These are phyloP conservation scores for Colletotrichum gloeosporioides DNA, from an alignment of 2,329 filamentous ascomycete species.

Conservation along the genomic window DNA sequence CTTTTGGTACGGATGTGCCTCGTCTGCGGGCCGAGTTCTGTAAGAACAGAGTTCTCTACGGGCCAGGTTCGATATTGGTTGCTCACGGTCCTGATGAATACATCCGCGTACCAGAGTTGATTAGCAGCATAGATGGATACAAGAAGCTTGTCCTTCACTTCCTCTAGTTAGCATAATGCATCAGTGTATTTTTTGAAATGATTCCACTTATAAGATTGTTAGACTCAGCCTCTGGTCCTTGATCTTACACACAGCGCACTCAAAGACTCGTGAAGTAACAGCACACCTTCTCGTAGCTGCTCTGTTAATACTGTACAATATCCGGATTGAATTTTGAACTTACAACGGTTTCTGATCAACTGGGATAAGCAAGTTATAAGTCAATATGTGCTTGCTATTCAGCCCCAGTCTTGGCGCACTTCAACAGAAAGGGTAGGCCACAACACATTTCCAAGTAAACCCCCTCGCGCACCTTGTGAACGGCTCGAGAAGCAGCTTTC, in stretches of 20 bases:
- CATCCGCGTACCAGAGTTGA: conserved; percentile 37
- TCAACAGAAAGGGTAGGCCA: not conserved
- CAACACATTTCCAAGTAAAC: not conserved
- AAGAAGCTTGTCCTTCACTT: conserved; percentile 34
- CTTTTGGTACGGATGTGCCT: conserved; percentile 45
- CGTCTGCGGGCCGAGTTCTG: conserved; percentile 33
- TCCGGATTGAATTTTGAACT: not conserved
- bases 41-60: conserved; percentile 41
- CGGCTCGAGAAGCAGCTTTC: not conserved
- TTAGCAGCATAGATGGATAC: conserved; percentile 41
- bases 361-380: not conserved
- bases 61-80: conserved; percentile 41
- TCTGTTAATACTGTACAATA: not conserved
- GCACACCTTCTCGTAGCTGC: not conserved
- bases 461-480: not conserved
- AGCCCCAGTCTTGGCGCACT: not conserved
- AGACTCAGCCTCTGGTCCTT: not conserved
- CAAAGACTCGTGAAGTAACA: not conserved
- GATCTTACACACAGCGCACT: not conserved
- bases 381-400: not conserved
- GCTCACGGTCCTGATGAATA: conserved; percentile 43
- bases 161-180: not conserved
- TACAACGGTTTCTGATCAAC: not conserved
- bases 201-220: not conserved
- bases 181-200: rapidly evolving